Conservation (phyloP, 805 yeast genomes). For the Candida cerambycidarum region DNA sequence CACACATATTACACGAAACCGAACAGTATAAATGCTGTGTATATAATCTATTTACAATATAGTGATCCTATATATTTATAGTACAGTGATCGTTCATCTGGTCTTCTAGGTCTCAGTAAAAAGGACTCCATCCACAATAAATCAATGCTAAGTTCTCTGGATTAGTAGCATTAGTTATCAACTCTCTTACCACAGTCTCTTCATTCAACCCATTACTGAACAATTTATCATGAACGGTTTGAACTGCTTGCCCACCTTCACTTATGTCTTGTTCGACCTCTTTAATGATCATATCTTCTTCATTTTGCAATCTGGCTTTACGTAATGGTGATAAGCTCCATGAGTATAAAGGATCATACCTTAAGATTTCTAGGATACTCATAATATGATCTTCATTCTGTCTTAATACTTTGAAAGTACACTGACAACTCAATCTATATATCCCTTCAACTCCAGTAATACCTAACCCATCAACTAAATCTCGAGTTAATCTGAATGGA, state of each 20-base stretch:
- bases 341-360: slow-evolving; percentile 89
- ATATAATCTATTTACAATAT: no score
- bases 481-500: slow-evolving; percentile 88
- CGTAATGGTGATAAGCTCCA: slow-evolving; percentile 86
- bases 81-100: no score
- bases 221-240: slow-evolving; percentile 69
- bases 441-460: slow-evolving; percentile 80
- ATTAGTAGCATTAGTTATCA: slow-evolving; percentile 75
- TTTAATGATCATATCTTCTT: slow-evolving; percentile 12
- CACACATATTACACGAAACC: no score
- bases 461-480: slow-evolving; percentile 87
- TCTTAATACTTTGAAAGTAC: slow-evolving; percentile 66
- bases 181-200: slow-evolving; percentile 81
- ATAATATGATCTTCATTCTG: slow-evolving; percentile 65
- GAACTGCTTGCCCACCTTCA: slow-evolving; percentile 80
- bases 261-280: slow-evolving; percentile 46
- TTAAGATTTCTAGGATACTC: slow-evolving; percentile 79
- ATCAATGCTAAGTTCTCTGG: slow-evolving; percentile 67
- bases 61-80: no score
- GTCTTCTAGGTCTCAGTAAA: no score
- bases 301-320: slow-evolving; percentile 53
- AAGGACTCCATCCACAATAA: slow-evolving; percentile 85
- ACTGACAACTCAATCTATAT: slow-evolving; percentile 71
- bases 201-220: slow-evolving; percentile 65
- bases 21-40: no score